phyloP scores from a whole-genome alignment of 352 stramenopile genomes.

The Globisporangium irregulare region DNA sequence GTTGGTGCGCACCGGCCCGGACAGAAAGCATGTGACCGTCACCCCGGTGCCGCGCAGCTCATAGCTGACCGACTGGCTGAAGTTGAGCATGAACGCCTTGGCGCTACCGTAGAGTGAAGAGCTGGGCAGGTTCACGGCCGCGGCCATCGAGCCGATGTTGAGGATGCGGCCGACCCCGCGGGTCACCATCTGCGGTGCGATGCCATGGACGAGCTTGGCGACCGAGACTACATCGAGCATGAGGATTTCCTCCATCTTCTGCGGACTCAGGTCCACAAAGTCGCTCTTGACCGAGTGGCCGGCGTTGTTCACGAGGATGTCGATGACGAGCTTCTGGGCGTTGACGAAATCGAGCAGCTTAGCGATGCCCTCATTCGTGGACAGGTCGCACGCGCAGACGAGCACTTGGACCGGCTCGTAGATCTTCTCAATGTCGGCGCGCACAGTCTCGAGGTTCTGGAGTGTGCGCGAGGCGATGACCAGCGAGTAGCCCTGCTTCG shows the following conservation, averaged over 20 bases:
- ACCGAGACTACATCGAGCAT: constrained; percentile 55
- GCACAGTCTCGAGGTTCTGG: constrained; percentile 62
- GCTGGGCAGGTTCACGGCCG: constrained; percentile 42
- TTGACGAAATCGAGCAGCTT: constrained; percentile 55
- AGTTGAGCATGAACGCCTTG: constrained; percentile 68
- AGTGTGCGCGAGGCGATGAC: constrained; percentile 61
- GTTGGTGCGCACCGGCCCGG: constrained; percentile 64
- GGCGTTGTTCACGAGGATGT: constrained; percentile 87
- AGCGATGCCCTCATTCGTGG: constrained; percentile 43
- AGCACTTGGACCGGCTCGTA: constrained; percentile 53
- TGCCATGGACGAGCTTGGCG: constrained; percentile 44
- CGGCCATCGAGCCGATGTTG: constrained; percentile 68
- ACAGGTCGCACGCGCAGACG: constrained; percentile 59
- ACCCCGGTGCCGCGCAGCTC: constrained; percentile 62
- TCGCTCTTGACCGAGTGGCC: constrained; percentile 36
- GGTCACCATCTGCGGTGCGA: constrained; percentile 68
- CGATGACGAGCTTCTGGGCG: constrained; percentile 58
- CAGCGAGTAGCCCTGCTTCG: constrained; percentile 77
- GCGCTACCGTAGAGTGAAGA: constrained; percentile 64
- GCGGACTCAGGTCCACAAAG: constrained; percentile 26
- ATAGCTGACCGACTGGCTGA: constrained; percentile 69
- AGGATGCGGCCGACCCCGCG: constrained; percentile 66
- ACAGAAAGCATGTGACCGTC: constrained; percentile 62
- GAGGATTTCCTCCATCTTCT: constrained; percentile 49
- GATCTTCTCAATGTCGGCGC: constrained; percentile 68